These are phyloP conservation scores for Trichoderma atrobrunneum DNA, from an alignment of 2,329 filamentous ascomycete species.

Conservation along the genomic window DNA sequence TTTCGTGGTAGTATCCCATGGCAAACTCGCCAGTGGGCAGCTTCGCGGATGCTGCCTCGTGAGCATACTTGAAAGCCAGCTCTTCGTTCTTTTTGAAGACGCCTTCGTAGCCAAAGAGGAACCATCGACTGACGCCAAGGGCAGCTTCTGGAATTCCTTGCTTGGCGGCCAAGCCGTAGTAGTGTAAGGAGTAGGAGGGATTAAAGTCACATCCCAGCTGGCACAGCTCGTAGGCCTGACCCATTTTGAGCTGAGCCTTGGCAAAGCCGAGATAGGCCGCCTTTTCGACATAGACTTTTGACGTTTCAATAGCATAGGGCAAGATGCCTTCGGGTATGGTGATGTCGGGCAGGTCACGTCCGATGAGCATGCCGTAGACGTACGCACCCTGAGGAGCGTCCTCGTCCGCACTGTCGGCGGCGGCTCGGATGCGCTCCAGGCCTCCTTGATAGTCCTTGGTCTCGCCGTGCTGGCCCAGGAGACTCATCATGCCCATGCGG, in stretches of 20 bases:
- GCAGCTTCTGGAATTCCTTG: constrained; percentile 93
- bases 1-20: constrained; percentile 95
- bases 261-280: constrained; percentile 93
- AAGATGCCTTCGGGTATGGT: constrained; percentile 69
- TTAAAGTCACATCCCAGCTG: constrained; percentile 94
- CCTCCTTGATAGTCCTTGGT: constrained; percentile 75
- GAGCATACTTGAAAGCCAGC: constrained; percentile 85
- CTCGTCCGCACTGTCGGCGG: constrained; percentile 86
- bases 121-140: constrained; percentile 97
- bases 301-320: constrained; percentile 66
- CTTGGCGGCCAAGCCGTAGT: constrained; percentile 87
- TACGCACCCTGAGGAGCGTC: constrained; percentile 97
- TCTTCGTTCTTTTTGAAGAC: constrained; percentile 95
- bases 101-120: constrained; percentile 89
- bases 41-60: constrained; percentile 77
- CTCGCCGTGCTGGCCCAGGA: constrained; percentile 91
- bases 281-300: constrained; percentile 90
- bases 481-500: constrained; percentile 94
- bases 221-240: constrained; percentile 89
- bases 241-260: constrained; percentile 97
- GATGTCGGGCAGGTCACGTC: constrained; percentile 88
- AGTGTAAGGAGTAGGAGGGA: constrained; percentile 87
- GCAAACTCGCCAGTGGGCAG: constrained; percentile 92
- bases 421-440: constrained; percentile 76
- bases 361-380: constrained; percentile 90